Base-by-base conservation (phyloP, 1,284 basidiomycete genomes). In the Agroathelia rolfsii region DNA sequence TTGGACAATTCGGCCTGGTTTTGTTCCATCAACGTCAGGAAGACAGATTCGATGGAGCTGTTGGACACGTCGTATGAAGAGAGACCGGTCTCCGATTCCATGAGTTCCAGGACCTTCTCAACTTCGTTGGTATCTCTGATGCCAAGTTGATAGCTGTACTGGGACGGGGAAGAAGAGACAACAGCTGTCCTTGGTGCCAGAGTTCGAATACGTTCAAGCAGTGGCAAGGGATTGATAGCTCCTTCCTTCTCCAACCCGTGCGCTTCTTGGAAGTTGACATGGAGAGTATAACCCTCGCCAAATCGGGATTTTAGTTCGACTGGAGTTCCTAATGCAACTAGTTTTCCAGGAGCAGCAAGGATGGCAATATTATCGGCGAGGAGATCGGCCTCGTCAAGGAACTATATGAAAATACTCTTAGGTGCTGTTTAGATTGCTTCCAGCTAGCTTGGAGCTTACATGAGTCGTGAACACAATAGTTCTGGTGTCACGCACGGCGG, bases 371-470 rank as follows among this genome's bases (percentile, higher is more conserved):
- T 62, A 43, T 87, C 83, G 0, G 75, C 84, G 6, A 88, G 59
- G 10, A 86, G 61, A 48, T 87, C 84, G 0, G 82, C 82, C 55
- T 88, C 83, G 43, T 88, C 84, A 3, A 86, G 62, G 53, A 85
- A 81, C 68, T 75, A 42, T 11, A 37, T 12, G 15, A 48, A 12
- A 17, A 24, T 16, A 38, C 19, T 41, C 10, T 39, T 33, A 16
- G 4, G 13, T 3, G 26, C 28, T 17, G 36, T 13, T 16, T 18
- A 22, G n/a, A n/a, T n/a, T n/a, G n/a, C n/a, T n/a, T n/a, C n/a
- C n/a, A n/a, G n/a, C n/a, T n/a, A n/a, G n/a, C n/a, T n/a, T n/a
- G n/a, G n/a, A 6, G 51, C 69, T 39, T 43, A 72, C 72, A 50
- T 83, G 79, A 1, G 77, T 82, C 0, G 78, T 82, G 44, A 82